phyloP scores from a whole-genome alignment of 2,329 filamentous ascomycete species.

The Arthrobotrys pseudoclavata region DNA sequence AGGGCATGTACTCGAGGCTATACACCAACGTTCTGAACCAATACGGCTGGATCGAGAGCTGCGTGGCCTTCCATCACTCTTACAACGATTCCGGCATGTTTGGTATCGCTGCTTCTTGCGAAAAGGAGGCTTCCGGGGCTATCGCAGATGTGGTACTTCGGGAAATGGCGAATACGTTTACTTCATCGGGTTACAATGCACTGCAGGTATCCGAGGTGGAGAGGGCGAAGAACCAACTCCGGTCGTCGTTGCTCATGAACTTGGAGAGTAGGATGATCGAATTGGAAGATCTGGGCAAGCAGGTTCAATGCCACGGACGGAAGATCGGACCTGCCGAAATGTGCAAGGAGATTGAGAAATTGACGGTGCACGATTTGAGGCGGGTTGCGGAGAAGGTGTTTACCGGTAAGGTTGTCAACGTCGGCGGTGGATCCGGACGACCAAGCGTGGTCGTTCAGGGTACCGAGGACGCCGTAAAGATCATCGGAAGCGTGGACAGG shows the following conservation, averaged over 20 bases:
- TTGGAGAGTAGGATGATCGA: conserved; percentile 97
- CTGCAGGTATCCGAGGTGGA: conserved; percentile 83
- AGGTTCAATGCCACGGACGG: conserved; percentile 95
- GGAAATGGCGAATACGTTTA: conserved; percentile 62
- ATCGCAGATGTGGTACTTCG: conserved; percentile 76
- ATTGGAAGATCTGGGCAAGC: conserved; percentile 91
- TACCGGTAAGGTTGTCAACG: conserved; percentile 80
- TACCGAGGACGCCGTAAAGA: conserved; percentile 78
- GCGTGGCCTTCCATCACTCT: conserved; percentile 95
- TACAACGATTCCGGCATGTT: conserved; percentile 97
- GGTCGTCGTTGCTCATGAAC: conserved; percentile 93
- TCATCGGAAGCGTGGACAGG: conserved; percentile 91
- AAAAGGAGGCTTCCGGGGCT: conserved; percentile 84
- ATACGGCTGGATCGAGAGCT: conserved; percentile 96
- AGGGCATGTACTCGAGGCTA: conserved; percentile 98
- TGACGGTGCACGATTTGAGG: conserved; percentile 84
- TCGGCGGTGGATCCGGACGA: conserved; percentile 82
- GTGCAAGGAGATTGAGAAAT: conserved; percentile 84
- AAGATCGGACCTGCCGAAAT: conserved; percentile 95
- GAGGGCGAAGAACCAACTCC: conserved; percentile 96
- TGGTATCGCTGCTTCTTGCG: conserved; percentile 89
- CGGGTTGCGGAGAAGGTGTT: conserved; percentile 85
- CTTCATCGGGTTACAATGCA: conserved; percentile 74
- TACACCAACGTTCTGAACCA: conserved; percentile 99
- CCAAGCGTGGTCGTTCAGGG: conserved; percentile 96